Percentiles rank a stretch among this genome's conserved stretches.
Conservation (phyloP, 495 filamentous ascomycete species). For the Xylaria bambusicola region DNA sequence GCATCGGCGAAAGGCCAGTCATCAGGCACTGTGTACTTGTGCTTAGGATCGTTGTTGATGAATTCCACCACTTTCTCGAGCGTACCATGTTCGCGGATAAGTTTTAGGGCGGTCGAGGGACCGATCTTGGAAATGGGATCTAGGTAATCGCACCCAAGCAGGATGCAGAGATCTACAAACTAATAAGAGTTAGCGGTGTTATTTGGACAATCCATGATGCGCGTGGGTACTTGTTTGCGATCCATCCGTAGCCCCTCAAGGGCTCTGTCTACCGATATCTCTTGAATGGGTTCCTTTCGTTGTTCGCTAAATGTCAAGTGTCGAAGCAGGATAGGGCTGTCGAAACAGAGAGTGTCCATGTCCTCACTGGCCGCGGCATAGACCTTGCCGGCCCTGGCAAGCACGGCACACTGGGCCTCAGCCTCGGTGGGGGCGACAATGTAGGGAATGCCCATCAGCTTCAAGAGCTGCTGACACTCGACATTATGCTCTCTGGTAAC, state of each 20-base stretch:
- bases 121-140: constrained; percentile 95
- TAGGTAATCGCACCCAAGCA: constrained; percentile 96
- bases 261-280: constrained; percentile 83
- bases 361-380: constrained; percentile 96
- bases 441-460: constrained; percentile 93
- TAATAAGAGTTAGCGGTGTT: constrained; percentile 33
- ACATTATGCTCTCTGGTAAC: constrained; percentile 96
- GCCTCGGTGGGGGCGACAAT: constrained; percentile 96
- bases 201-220: not conserved
- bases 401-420: constrained; percentile 90
- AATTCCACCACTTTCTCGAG: constrained; percentile 83
- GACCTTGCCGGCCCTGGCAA: constrained; percentile 91
- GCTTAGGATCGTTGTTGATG: constrained; percentile 72
- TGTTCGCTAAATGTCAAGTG: constrained; percentile 97
- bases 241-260: constrained; percentile 87
- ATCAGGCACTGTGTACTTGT: constrained; percentile 80
- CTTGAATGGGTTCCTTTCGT: constrained; percentile 94
- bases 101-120: constrained; percentile 82
- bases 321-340: constrained; percentile 84
- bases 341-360: constrained; percentile 98
- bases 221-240: constrained; percentile 65
- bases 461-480: constrained; percentile 87
- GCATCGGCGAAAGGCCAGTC: constrained; percentile 95
- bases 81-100: constrained; percentile 86
- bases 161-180: constrained; percentile 98